Base-by-base conservation (phyloP, 2,329 filamentous ascomycete species). In the Aspergillus sergii region DNA sequence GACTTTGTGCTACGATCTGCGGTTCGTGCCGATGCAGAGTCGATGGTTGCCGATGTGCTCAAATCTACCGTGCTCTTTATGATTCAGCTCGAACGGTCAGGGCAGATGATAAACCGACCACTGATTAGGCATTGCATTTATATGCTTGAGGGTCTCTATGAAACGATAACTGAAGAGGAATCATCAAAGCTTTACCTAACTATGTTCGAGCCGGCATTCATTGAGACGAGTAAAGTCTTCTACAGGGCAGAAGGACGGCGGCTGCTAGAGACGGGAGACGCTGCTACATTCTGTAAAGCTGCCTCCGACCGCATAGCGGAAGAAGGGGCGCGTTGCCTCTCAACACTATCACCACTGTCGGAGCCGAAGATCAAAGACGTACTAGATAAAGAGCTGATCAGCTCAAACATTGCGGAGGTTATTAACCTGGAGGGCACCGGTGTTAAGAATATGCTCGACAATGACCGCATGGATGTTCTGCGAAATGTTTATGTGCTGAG, bases 71-170 rank as follows among this genome's bases (percentile, higher is more conserved):
- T 98, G 34, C 84, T 98, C 3, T 94, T 97, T 66, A 92, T 97
- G 79, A 91, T 99, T 68, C 88, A 91, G 65, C 93, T 97, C 89
- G 95, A 98, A 77, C 86, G 95, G 32, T 89, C 93, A 63, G 95
- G 94, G 32, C 93, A 97, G 71, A 86, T 92, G 16, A 94, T 98
- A 64, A 92, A 98, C 76, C 89, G 91, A 69, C 86, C 88, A 41
- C 83, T 97, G 5, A 88, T 98, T 69, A 91, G 92, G 68, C 90
- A 91, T 58, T 94, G 92, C 74, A 86, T 93, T 3, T 89, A 91
- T 70, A 97, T 99, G 93, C 84, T 99, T 7, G 94, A 96, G 74
- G 88, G 88, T 9, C 83, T 99, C 0, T 96, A 97, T 75, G 91
- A 96, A 75, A 89, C 89, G 0, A 87, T 93, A 61, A 85, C 89